Percentiles rank a stretch among this genome's conserved stretches.
Evolutionary conservation across 2,329 filamentous ascomycete genomes (phyloP).

Genomic region (Aspergillus fumigatus): DNA sequence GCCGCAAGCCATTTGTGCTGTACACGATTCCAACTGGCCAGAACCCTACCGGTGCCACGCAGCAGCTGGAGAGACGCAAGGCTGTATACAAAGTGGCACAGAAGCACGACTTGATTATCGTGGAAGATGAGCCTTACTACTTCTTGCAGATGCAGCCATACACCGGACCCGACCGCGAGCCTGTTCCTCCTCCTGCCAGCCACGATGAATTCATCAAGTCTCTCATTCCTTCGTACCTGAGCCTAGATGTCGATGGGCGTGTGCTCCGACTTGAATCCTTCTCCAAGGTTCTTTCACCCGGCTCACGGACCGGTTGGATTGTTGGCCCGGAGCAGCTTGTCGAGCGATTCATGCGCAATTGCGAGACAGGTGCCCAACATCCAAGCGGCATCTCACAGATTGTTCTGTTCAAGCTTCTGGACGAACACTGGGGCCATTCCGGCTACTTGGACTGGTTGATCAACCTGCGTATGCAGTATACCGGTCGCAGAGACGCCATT

Average conservation of each 20-base stretch:
- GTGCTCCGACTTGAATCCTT: constrained; percentile 91
- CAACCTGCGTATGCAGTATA: constrained; percentile 75
- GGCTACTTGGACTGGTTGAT: constrained; percentile 90
- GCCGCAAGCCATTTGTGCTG: constrained; percentile 61
- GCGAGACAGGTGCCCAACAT: constrained; percentile 79
- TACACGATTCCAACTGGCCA: constrained; percentile 78
- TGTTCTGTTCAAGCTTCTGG: constrained; percentile 80
- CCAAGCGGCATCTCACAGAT: constrained; percentile 81
- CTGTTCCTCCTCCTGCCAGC: constrained; percentile 53
- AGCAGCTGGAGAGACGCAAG: constrained; percentile 60
- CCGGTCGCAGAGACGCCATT: constrained; percentile 69
- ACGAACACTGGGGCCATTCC: constrained; percentile 89
- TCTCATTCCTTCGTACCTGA: constrained; percentile 71
- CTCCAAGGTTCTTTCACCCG: constrained; percentile 84
- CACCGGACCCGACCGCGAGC: constrained; percentile 49
- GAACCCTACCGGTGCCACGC: constrained; percentile 86
- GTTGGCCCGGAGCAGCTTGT: constrained; percentile 81
- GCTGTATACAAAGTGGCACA: constrained; percentile 73
- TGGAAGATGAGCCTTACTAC: constrained; percentile 94
- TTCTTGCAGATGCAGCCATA: constrained; percentile 82
- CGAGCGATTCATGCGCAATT: constrained; percentile 75
- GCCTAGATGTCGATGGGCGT: constrained; percentile 78
- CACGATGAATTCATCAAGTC: constrained; percentile 69
- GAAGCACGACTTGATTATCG: constrained; percentile 79
- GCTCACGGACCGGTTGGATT: constrained; percentile 80